Evolutionary conservation across 1,139 yeast species (phyloP).

Genomic region (Schwanniomyces etchellsii): DNA sequence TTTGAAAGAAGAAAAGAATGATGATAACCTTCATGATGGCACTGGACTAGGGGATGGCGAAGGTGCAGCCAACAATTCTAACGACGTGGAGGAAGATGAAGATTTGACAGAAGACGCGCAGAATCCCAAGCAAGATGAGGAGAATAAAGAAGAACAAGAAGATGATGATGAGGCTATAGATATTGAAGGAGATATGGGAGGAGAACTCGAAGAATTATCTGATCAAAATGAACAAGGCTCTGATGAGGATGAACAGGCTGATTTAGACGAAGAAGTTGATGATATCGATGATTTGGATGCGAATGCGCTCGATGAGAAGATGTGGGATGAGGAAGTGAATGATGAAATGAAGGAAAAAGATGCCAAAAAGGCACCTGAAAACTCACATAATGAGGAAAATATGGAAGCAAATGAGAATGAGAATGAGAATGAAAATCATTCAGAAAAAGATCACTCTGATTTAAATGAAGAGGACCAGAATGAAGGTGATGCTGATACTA

Average conservation of each 20-base stretch:
- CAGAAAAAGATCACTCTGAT: slow-evolving; percentile 24
- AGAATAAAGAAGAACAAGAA: slow-evolving; percentile 53
- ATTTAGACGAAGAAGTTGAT: slow-evolving; percentile 84
- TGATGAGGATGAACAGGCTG: slow-evolving; percentile 47
- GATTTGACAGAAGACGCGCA: slow-evolving; percentile 88
- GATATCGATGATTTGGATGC: slow-evolving; percentile 89
- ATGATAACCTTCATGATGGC: slow-evolving; percentile 69
- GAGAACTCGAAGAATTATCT: slow-evolving; percentile 75
- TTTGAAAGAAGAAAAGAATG: slow-evolving; percentile 61
- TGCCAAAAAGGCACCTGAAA: slow-evolving; percentile 61
- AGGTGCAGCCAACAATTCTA: slow-evolving; percentile 71
- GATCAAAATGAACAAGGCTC: slow-evolving; percentile 61
- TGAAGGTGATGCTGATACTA: slow-evolving; percentile 23
- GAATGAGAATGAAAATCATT: slow-evolving; percentile 32
- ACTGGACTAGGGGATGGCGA: slow-evolving; percentile 98
- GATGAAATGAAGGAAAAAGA: slow-evolving; percentile 71
- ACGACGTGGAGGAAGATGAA: slow-evolving; percentile 79
- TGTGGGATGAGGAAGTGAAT: slow-evolving; percentile 95
- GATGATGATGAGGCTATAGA: slow-evolving; percentile 82
- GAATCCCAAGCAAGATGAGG: slow-evolving; percentile 69
- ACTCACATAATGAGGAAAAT: slow-evolving; percentile 50
- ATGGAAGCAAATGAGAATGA: slow-evolving; percentile 60
- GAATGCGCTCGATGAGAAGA: slow-evolving; percentile 92
- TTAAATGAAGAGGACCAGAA: slow-evolving; percentile 16
- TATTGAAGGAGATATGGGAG: slow-evolving; percentile 96